Base-by-base conservation (phyloP, 1,139 yeast species). In the Zygosaccharomyces pseudobailii region DNA sequence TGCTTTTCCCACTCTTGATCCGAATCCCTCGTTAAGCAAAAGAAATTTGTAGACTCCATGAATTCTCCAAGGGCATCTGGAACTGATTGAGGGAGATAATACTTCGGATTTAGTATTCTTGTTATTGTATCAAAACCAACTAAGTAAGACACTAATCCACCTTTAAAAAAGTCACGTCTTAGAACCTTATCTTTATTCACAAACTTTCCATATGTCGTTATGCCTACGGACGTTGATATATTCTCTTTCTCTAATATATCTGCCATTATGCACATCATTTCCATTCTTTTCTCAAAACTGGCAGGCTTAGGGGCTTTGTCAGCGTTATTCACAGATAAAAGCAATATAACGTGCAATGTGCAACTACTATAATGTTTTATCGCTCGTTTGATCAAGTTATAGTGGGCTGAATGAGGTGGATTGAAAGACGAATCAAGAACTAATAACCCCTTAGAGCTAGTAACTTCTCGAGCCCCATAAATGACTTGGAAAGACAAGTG, bases 401-500 rank as follows among this genome's bases (percentile, higher is more conserved):
- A 70, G 63, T 89, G 96, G 9, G 90, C 96, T 51, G 69, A 64
- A 63, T 87, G 95, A 0, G 96, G 96, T 5, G 96, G 96, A 58
- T 89, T 89, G 72, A 87, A 89, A 0, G 96, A 87, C 0, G 96
- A 84, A 63, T 89, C 96, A 6, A 89, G 72, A 1, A 88, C 74
- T 30, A 76, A 70, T 9, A 82, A 54, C 31, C 55, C 40, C 4
- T 43, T 40, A 3, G 45, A 30, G 21, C 33, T 41, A 17, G 38
- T 23, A 10, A 44, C 9, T 17, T 34, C 42, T 21, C 38, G 30
- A 4, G 36, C 32, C 3, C 50, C 50, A 40, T 51, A 40, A 8
- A 54, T 40, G n/a, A 51, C 35, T 23, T 49, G 42, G 24, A 52
- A 49, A 4, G 42, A 21, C n/a, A 36, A 36, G 21, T 9, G 27